Conservation (phyloP, 345 rosid species). For the Capsella bursapastoris region DNA sequence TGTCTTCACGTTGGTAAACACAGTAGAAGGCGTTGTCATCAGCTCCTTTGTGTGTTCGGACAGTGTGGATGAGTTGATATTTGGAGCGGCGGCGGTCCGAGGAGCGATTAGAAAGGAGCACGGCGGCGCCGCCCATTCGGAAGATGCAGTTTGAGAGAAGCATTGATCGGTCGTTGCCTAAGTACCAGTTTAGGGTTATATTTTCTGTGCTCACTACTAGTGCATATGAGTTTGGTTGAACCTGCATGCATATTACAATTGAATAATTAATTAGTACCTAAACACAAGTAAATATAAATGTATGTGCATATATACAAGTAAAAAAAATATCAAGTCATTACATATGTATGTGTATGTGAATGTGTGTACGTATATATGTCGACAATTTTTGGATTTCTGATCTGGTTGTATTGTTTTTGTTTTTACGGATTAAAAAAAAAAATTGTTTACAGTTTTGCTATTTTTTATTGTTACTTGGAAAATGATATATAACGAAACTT, state of each 20-base stretch:
- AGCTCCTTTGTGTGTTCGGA: constrained; percentile 70
- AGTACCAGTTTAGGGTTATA: constrained; percentile 55
- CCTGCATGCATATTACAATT: constrained; percentile 37
- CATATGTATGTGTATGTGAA: neutral
- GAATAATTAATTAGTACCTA: neutral
- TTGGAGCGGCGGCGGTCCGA: constrained; percentile 53
- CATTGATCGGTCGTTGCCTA: constrained; percentile 63
- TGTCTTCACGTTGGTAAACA: constrained; percentile 60
- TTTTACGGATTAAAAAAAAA: neutral
- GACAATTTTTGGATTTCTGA: neutral
- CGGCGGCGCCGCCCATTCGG: constrained; percentile 60
- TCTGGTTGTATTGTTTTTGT: neutral
- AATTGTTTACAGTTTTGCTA: neutral
- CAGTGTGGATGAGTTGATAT: constrained; percentile 62
- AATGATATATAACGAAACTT: constrained; percentile 21
- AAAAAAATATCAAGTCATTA: neutral
- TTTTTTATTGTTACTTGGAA: neutral
- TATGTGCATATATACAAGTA: neutral
- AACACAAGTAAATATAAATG: neutral
- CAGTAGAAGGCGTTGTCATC: constrained; percentile 57
- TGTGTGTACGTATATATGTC: neutral
- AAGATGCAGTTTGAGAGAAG: constrained; percentile 64
- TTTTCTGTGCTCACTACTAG: constrained; percentile 66
- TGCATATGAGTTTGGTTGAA: constrained; percentile 61
- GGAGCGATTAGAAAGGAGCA: constrained; percentile 58